A percentile compares a stretch with the other conserved stretches of the same genome.
Conservation (phyloP, 139 green algal genomes). For the Tetradesmus lagerheimii region DNA sequence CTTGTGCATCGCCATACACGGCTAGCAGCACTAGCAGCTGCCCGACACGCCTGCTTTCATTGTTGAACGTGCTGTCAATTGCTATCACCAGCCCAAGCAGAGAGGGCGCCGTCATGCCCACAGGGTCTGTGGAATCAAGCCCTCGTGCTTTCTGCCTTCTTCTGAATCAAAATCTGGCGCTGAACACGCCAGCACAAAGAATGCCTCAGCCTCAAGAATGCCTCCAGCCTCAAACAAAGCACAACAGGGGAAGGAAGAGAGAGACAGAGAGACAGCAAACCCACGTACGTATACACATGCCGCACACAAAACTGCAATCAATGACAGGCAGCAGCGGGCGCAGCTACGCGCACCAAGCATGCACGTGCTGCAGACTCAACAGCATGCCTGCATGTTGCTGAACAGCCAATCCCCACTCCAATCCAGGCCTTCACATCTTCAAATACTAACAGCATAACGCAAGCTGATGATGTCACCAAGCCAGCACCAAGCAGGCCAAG, state of each 20-base stretch:
- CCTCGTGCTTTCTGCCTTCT: background rate
- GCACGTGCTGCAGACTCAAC: background rate
- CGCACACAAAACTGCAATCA: background rate
- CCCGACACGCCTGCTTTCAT: background rate
- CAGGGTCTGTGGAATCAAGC: too few species aligned
- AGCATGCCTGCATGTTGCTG: background rate
- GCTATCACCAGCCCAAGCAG: background rate
- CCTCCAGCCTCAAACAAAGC: background rate
- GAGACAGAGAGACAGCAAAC: background rate
- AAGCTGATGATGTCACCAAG: background rate
- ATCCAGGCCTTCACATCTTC: background rate
- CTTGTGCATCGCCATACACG: background rate
- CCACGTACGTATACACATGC: background rate
- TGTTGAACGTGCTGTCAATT: background rate
- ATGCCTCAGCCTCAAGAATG: background rate
- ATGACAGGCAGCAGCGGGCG: background rate
- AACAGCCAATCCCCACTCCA: background rate
- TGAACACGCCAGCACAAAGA: background rate
- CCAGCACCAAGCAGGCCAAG: background rate
- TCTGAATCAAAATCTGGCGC: background rate
- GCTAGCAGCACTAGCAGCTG: background rate
- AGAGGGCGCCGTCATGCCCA: background rate
- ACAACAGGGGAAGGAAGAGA: background rate
- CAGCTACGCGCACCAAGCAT: background rate
- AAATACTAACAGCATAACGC: too few species aligned